Evolutionary conservation across 2,329 filamentous ascomycete species (phyloP), one percentile per base, ranked within the genome.

Genomic region (Pezicula carpinea): DNA sequence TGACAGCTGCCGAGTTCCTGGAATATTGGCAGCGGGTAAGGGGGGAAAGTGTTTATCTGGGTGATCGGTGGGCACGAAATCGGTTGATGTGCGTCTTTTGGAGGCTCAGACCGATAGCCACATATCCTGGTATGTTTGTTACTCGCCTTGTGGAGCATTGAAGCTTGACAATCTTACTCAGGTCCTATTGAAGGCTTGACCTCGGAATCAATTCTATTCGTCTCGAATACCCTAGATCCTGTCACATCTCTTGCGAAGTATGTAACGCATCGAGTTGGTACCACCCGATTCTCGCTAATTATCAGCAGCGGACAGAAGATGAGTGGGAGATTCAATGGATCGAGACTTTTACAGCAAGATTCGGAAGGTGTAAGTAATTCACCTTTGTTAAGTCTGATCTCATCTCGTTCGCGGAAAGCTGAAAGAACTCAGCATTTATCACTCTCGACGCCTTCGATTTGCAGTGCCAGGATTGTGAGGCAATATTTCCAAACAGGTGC

Each of bases 391-490:
- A 32, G 8, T 32, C 14, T 32, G 29, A 14, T 32, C 8, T 32
- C 29, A 32, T 32, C 29, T 32, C 29, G 29, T 32, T 32, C 29
- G 14, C 29, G 14, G 14, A 32, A 32, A 32, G 29, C 29, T 32
- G 23, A 42, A 15, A 7, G 18, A 3, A 6, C 23, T 2, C 8
- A 0, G 70, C 77, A 81, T 52, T 77, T 73, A 40, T 62, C 65
- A 0, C 43, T 66, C 14, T 57, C 64, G 2, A 50, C 53, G 1
- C 59, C 61, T 1, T 64, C 62, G 2, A 33, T 53, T 3, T 71
- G 69, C 46, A 62, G 60, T 1, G 52, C 63, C 5, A 47, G 38
- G 3, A 46, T 54, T 39, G 53, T 69, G n/a, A 57, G 59, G 11
- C 39, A 46, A 5, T n/a, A 71, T 49, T 69, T 70, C 41, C 64